phyloP scores from a whole-genome alignment of 2,329 filamentous ascomycete genomes.

The Hypoxylon sp. region DNA sequence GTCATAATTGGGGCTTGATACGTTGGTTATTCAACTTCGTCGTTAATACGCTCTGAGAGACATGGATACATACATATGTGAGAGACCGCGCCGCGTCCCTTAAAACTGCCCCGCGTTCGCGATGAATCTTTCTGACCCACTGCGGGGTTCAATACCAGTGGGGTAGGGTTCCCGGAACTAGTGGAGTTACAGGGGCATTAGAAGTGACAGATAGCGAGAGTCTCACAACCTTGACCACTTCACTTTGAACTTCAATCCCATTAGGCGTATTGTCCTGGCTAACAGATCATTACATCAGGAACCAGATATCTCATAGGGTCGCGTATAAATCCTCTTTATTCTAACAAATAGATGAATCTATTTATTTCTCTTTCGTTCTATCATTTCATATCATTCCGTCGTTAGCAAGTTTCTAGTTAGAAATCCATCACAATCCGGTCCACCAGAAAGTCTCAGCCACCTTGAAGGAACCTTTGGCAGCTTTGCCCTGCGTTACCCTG shows the following conservation, averaged over 20 bases:
- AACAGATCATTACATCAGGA: background rate
- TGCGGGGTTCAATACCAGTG: constrained; percentile 22
- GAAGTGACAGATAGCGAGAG: background rate
- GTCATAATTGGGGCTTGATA: background rate
- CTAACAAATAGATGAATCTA: background rate
- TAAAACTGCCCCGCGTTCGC: constrained; percentile 22
- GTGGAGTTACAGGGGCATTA: background rate
- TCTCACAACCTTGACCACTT: too few species aligned
- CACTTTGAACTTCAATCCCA: too few species aligned
- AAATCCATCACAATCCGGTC: constrained; percentile 68
- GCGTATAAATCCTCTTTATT: background rate
- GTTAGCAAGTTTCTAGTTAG: background rate
- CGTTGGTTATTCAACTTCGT: background rate
- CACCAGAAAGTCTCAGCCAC: constrained; percentile 76
- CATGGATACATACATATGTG: constrained; percentile 49
- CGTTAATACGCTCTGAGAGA: background rate
- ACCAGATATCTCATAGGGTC: background rate
- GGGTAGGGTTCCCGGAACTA: background rate
- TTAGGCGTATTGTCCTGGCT: too few species aligned
- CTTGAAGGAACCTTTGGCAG: constrained; percentile 67
- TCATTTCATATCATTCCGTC: background rate
- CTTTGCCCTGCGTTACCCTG: constrained; percentile 61
- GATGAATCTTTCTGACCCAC: background rate
- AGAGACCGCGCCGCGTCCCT: constrained; percentile 32
- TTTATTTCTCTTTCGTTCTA: background rate